phyloP scores from a whole-genome alignment of 2,329 filamentous ascomycete genomes.

The Diaporthe capsici region DNA sequence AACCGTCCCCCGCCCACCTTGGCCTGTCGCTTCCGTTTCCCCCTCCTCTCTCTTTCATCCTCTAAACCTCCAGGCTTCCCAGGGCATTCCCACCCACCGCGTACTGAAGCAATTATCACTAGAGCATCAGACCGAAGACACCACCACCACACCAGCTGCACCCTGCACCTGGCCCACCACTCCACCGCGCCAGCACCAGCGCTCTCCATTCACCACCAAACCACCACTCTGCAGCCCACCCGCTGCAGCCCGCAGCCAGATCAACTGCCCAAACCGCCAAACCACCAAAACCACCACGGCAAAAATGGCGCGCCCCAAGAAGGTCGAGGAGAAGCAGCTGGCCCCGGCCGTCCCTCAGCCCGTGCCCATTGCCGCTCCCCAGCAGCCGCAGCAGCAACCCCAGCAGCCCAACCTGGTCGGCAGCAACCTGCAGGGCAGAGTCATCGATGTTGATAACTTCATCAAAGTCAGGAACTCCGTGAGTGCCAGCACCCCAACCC shows the following conservation, averaged over 20 bases:
- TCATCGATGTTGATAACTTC: slow-evolving; percentile 81
- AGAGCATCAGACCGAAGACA: slow-evolving; percentile 32
- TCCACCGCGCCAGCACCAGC: slow-evolving; percentile 16
- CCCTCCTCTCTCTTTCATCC: slow-evolving; percentile 38
- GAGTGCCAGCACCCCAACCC: slow-evolving; percentile 58
- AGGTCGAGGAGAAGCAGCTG: slow-evolving; percentile 48
- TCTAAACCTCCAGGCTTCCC: slow-evolving; percentile 38
- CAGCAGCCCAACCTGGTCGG: slow-evolving; percentile 28
- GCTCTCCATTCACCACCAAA: not conserved
- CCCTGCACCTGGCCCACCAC: slow-evolving; percentile 30
- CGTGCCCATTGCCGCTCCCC: slow-evolving; percentile 31
- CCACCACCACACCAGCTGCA: slow-evolving; percentile 20
- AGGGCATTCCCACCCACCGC: slow-evolving; percentile 34
- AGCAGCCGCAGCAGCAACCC: slow-evolving; percentile 30
- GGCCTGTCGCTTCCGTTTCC: slow-evolving; percentile 30
- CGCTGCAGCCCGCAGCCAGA: slow-evolving; percentile 11
- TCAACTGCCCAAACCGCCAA: slow-evolving; percentile 6
- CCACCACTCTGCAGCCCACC: slow-evolving; percentile 3
- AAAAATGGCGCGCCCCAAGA: slow-evolving; percentile 58
- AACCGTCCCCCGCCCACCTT: slow-evolving; percentile 36
- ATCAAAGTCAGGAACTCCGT: slow-evolving; percentile 86
- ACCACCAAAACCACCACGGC: slow-evolving; percentile 24
- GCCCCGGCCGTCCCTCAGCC: slow-evolving; percentile 36
- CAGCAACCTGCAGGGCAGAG: slow-evolving; percentile 48
- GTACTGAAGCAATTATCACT: slow-evolving; percentile 32